phyloP scores from a whole-genome alignment of 352 stramenopile genomes.

The Phytophthora litchii region DNA sequence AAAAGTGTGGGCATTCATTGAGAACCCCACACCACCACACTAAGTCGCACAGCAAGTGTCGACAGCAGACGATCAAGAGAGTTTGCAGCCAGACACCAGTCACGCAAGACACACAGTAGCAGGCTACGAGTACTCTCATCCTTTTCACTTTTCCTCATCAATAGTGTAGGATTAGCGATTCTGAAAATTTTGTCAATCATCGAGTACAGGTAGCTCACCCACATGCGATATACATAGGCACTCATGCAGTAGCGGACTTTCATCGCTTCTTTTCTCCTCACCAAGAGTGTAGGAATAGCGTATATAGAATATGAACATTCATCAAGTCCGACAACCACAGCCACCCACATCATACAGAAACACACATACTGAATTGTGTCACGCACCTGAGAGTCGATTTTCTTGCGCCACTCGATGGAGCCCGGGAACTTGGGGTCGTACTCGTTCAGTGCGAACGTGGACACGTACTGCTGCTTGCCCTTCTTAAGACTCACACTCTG shows the following conservation, averaged over 20 bases:
- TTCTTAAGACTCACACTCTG: constrained; percentile 91
- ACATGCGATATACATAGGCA: constrained; percentile 19
- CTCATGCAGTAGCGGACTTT: constrained; percentile 38
- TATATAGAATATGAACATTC: constrained; percentile 68
- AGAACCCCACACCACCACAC: constrained; percentile 35
- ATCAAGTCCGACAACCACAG: constrained; percentile 56
- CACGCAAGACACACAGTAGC: constrained; percentile 6
- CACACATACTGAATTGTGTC: constrained; percentile 9
- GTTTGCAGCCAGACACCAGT: constrained; percentile 1
- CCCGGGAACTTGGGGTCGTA: constrained; percentile 93
- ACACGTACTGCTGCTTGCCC: constrained; percentile 93
- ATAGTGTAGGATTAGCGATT: constrained; percentile 36
- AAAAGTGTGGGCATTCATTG: constrained; percentile 64
- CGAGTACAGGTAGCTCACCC: constrained; percentile 9
- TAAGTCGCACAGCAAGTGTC: background rate
- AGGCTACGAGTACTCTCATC: constrained; percentile 18
- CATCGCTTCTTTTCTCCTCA: constrained; percentile 46
- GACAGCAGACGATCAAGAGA: constrained; percentile 3
- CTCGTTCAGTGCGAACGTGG: constrained; percentile 97
- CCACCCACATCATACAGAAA: constrained; percentile 23
- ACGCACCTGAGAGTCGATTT: constrained; percentile 94
- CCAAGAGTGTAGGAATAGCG: constrained; percentile 67
- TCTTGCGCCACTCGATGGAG: constrained; percentile 94
- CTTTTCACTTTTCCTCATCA: constrained; percentile 25
- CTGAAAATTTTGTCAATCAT: constrained; percentile 31